Conservation (phyloP, 257 asterid species). For the Fraxinus pennsylvanica region DNA sequence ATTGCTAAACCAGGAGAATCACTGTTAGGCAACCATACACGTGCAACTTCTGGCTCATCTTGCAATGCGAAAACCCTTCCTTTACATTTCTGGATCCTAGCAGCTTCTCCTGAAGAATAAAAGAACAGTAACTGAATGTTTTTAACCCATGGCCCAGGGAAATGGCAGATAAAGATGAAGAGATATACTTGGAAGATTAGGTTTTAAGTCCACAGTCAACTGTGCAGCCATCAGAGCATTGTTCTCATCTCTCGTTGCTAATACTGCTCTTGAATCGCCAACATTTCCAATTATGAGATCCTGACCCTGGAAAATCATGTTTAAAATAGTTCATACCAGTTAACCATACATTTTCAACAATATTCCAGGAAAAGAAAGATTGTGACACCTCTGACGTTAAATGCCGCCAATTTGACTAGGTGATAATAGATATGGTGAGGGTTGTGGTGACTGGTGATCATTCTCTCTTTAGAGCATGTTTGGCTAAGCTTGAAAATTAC, state of each 20-base stretch:
- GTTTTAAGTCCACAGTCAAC: conserved; percentile 93
- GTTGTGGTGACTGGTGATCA: not conserved
- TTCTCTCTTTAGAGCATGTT: not conserved
- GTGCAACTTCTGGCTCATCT: conserved; percentile 99
- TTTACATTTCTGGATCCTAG: conserved; percentile 88
- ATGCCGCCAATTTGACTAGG: not conserved
- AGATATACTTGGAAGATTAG: conserved; percentile 90
- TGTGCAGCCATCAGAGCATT: conserved; percentile 72
- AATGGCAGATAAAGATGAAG: conserved; percentile 17
- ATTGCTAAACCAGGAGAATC: conserved; percentile 98
- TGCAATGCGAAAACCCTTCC: conserved; percentile 97
- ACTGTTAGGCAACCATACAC: conserved; percentile 97
- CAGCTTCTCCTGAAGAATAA: conserved; percentile 79
- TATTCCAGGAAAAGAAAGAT: not conserved
- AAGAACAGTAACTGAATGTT: not conserved
- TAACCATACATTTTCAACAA: not conserved
- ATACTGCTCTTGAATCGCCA: conserved; percentile 94
- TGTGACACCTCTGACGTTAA: too few species aligned
- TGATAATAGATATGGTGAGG: not conserved
- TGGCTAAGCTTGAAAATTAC: not conserved
- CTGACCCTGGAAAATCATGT: conserved; percentile 57
- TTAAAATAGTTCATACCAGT: conserved; percentile 6
- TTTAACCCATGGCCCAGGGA: not conserved
- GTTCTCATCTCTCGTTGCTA: conserved; percentile 80
- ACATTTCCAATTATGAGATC: conserved; percentile 90